Conservation (phyloP, 2,329 filamentous ascomycete genomes). For the Coniochaeta pulveracea region DNA sequence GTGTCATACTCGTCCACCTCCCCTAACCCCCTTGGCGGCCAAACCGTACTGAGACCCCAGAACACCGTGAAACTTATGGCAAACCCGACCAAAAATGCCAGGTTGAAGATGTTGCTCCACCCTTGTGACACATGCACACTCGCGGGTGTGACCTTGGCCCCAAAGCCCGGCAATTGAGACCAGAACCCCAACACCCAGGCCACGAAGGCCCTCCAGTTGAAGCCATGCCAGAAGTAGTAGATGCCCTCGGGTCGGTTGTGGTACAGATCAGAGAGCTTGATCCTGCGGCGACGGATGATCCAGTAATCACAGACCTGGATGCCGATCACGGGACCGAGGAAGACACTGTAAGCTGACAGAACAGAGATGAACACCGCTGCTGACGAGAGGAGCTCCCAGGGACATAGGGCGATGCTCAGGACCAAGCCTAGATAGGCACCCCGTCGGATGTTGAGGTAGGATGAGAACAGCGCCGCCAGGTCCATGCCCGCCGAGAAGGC, state of each 20-base stretch:
- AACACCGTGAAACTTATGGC: slow-evolving; percentile 6
- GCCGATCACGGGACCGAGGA: slow-evolving; percentile 9
- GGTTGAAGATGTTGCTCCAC: slow-evolving; percentile 6
- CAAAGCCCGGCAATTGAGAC: slow-evolving; percentile 7
- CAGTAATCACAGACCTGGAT: slow-evolving; percentile 8
- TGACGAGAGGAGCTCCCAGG: slow-evolving; percentile 31
- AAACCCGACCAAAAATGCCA: slow-evolving; percentile 7
- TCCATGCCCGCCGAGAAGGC: slow-evolving; percentile 42
- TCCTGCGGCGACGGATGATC: slow-evolving; percentile 5
- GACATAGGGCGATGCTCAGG: slow-evolving; percentile 23
- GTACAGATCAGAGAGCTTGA: slow-evolving; percentile 10
- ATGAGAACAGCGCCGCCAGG: slow-evolving; percentile 40
- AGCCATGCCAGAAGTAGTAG: slow-evolving; percentile 7
- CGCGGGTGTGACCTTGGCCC: slow-evolving; percentile 4
- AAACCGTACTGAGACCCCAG: slow-evolving; percentile 1
- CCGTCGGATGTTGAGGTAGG: slow-evolving; percentile 24
- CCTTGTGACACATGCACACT: slow-evolving; percentile 5
- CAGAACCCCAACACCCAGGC: slow-evolving; percentile 9
- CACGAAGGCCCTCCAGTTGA: slow-evolving; percentile 8
- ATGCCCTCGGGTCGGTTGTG: slow-evolving; percentile 6
- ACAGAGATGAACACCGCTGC: slow-evolving; percentile 34
- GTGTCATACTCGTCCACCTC: slow-evolving; percentile 1
- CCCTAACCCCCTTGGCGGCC: slow-evolving; percentile 1
- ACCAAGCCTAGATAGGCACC: slow-evolving; percentile 24
- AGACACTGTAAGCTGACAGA: slow-evolving; percentile 24